Evolutionary conservation across 306 rosid genomes (phyloP), one percentile per base, ranked within the genome.

Genomic region (Pterocarpus macrocarpus): DNA sequence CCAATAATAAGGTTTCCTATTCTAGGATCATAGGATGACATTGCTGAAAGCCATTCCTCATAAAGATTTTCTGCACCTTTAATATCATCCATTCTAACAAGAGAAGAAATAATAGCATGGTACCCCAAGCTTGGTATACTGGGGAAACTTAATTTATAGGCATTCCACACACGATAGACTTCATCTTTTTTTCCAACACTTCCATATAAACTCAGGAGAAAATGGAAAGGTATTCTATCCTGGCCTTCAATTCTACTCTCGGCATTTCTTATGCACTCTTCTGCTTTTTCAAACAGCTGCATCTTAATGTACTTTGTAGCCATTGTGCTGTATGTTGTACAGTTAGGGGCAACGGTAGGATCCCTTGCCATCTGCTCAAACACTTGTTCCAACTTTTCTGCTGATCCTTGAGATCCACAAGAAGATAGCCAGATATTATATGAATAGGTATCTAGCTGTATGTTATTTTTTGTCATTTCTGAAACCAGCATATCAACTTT

Each of bases 361-460:
- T 96, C 97, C 83, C 38, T 70, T 67, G 82, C 81, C 99, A 96
- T 90, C 79, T 88, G 88, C 81, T 93, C 97, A 88, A 85, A 92
- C 13, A 84, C 98, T 61, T 92, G 74, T 80, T 96, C 99, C 97
- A 92, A 92, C 84, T 87, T 82, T 78, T 96, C 94, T 75, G 82
- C 63, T 16, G 89, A 86, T 61, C 90, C 98, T 87, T 81, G 94
- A 3, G 91, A 86, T 64, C 97, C 99, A 73, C 92, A 69, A 83
- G 94, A 92, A 33, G 99, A 93, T 79, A 93, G 80, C 99, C 97
- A 96, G 82, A 96, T 96, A 76, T 92, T 93, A 68, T 93, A 96
- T 32, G 99, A 88, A 81, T 93, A 96, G 57, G 90, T 86, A 83
- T 96, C 99, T n/a, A 93, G 85, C 71, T 69, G 86, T 73, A 93